A percentile compares a stretch with the other conserved stretches of the same genome.
Evolutionary conservation across 1,139 yeast genomes (phyloP).

Genomic region (Zygotorulaspora mrakii): DNA sequence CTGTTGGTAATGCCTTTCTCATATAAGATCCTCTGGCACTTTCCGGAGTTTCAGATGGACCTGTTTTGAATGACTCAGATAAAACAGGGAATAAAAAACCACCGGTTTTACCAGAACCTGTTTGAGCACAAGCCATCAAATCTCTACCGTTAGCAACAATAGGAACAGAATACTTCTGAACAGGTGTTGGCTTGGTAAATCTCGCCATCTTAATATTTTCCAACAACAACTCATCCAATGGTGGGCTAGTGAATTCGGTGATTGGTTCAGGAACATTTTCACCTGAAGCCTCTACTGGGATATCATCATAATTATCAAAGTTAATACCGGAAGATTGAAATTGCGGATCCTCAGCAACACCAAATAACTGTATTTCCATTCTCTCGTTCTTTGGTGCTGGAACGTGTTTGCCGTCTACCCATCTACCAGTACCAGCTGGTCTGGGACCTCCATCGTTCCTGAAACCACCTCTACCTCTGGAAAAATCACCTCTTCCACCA

Average conservation of each 20-base stretch:
- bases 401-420: constrained; percentile 84
- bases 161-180: constrained; percentile 96
- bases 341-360: constrained; percentile 74
- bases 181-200: constrained; percentile 96
- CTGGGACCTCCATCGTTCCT: constrained; percentile 38
- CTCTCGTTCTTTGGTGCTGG: constrained; percentile 73
- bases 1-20: constrained; percentile 89
- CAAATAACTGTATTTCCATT: constrained; percentile 79
- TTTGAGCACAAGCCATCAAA: constrained; percentile 99
- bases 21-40: constrained; percentile 47
- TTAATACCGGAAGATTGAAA: constrained; percentile 96
- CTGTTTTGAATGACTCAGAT: constrained; percentile 82
- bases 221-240: constrained; percentile 80
- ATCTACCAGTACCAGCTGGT: constrained; percentile 54
- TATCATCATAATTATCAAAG: constrained; percentile 96
- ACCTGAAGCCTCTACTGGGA: constrained; percentile 98
- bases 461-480: constrained; percentile 30
- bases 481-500: constrained; percentile 17
- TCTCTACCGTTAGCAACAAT: constrained; percentile 94
- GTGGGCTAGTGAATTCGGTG: constrained; percentile 82
- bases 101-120: constrained; percentile 99
- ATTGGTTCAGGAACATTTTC: constrained; percentile 93
- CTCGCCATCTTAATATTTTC: constrained; percentile 85
- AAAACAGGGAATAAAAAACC: constrained; percentile 98
- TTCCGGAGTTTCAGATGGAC: constrained; percentile 70